Evolutionary conservation across 495 filamentous ascomycete species (phyloP), one percentile per base, ranked within the genome.

Genomic region (Usnea hakonensis): DNA sequence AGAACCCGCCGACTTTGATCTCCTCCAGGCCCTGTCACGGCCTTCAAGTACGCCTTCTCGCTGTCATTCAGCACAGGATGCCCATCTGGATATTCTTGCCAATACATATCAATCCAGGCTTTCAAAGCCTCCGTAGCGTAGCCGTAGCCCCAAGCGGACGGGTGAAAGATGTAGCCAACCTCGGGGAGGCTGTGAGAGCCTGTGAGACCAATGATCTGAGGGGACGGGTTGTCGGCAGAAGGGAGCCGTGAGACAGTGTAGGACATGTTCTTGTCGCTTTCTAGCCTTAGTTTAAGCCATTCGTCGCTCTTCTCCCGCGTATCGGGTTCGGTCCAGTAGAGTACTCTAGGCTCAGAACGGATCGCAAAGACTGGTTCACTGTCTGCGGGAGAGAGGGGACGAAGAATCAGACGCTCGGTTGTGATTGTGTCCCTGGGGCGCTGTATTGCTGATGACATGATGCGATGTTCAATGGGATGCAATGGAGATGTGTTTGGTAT

Each of bases 121-220:
- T 58, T 55, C 60, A 77, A 52, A 5, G 74, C 73, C 40, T 76
- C 74, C 16, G 73, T 74, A 11, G 73, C 74, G 44, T 64, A 71
- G 3, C 75, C 75, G 17, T 72, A 67, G 0, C 74, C 74, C 75
- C 75, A 76, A 7, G 63, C 44, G 41, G 62, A 64, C 4, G 72
- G 70, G 50, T 68, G 64, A 17, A 74, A 59, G 19, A 70, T 69
- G 50, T 75, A 76, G 28, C 74, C 73, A 28, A 77, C 69, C 35
- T 75, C 72, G 11, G 75, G 74, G 52, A 64, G 43, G 33, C 6
- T 21, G 38, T 40, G 44, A 6, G 36, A 58, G 13, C 65, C 58
- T 14, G 53, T 36, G 11, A 52, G 6, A 26, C 65, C 65, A n/a
- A 68, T 58, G 9, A 59, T 41, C 2, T 52, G 13, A 3, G 35